A percentile compares a stretch with the other conserved stretches of the same genome.
Evolutionary conservation across 2,329 filamentous ascomycete genomes (phyloP).

Genomic region (Xylaria sp.): DNA sequence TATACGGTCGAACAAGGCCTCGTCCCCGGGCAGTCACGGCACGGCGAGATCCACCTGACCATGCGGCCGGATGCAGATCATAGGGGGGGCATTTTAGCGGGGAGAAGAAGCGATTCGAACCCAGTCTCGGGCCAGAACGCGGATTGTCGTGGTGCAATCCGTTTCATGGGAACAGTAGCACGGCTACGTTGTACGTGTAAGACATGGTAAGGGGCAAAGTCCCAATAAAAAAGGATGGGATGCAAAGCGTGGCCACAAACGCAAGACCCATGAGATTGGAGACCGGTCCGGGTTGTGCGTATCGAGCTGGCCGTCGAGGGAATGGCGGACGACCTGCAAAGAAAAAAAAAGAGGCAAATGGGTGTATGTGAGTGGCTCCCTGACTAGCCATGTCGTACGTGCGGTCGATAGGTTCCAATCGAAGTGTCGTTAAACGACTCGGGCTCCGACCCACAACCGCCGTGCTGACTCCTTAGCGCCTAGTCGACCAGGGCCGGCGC

Average conservation of each 20-base stretch:
- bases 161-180: conserved; percentile 37
- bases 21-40: conserved; percentile 19
- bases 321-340: not conserved
- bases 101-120: conserved; percentile 10
- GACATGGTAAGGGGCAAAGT: conserved; percentile 20
- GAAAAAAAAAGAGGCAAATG: conserved; percentile 8
- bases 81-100: conserved; percentile 28
- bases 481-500: too few relatives aligned
- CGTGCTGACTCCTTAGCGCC: not conserved
- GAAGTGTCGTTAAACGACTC: conserved; percentile 17
- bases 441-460: conserved; percentile 8
- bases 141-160: conserved; percentile 41
- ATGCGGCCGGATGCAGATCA: conserved; percentile 35
- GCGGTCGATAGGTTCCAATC: conserved; percentile 1
- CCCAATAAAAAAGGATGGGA: conserved; percentile 5
- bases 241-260: conserved; percentile 1
- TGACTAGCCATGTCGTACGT: conserved; percentile 10
- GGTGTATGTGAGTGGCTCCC: not conserved
- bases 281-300: not conserved
- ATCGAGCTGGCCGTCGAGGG: not conserved
- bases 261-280: not conserved
- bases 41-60: conserved; percentile 32
- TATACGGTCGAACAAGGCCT: conserved; percentile 42
- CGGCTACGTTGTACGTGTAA: conserved; percentile 27
- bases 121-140: conserved; percentile 33